phyloP scores from a whole-genome alignment of 2,329 filamentous ascomycete genomes.

The Cytospora leucostoma region DNA sequence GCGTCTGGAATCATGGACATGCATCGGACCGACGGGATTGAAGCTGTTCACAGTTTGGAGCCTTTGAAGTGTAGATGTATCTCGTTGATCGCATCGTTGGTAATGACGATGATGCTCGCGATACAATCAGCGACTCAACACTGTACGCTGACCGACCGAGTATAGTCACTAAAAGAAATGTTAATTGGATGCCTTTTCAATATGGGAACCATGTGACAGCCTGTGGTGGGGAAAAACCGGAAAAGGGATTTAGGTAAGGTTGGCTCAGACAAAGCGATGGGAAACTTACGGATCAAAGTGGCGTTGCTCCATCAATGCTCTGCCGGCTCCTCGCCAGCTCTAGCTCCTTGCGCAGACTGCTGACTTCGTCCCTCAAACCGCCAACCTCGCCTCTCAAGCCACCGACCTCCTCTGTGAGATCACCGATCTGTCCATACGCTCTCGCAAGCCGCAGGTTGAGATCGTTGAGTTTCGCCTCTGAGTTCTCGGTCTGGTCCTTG shows the following conservation, averaged over 20 bases:
- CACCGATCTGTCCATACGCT: slow-evolving; percentile 12
- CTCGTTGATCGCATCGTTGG: not conserved
- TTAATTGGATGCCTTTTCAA: not conserved
- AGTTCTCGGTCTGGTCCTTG: slow-evolving; percentile 45
- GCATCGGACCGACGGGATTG: not conserved
- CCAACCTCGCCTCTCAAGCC: not conserved
- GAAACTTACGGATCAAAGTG: slow-evolving; percentile 10
- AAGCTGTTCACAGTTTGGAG: not conserved
- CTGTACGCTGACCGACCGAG: not conserved
- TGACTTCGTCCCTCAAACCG: slow-evolving; percentile 10
- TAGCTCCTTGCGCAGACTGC: slow-evolving; percentile 8
- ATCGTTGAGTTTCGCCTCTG: slow-evolving; percentile 14
- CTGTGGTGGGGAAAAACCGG: not conserved
- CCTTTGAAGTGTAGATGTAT: not conserved
- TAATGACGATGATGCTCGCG: not conserved
- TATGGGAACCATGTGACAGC: not conserved
- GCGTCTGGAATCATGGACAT: not conserved
- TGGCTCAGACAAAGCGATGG: not conserved
- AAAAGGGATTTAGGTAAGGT: not conserved
- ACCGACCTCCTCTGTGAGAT: slow-evolving; percentile 9
- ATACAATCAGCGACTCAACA: not conserved
- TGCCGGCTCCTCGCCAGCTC: slow-evolving; percentile 7
- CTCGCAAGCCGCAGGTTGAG: slow-evolving; percentile 18
- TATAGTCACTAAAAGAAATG: not conserved
- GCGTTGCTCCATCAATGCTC: slow-evolving; percentile 2